These are phyloP conservation scores for Echinochloa phyllopogon DNA, from an alignment of 176 grass and related monocot genomes.

Conservation along the genomic window DNA sequence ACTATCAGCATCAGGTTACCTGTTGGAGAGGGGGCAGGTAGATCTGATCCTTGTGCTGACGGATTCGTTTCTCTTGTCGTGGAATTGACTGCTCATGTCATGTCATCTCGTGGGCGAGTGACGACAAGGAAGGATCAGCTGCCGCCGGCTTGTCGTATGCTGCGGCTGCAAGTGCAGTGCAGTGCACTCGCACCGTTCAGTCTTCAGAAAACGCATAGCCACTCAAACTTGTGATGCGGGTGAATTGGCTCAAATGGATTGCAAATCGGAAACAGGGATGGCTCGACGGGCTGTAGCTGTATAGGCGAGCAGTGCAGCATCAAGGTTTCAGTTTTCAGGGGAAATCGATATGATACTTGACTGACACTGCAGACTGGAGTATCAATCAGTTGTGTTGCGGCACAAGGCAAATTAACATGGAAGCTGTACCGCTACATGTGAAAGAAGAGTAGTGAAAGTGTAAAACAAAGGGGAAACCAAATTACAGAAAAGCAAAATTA, in stretches of 20 bases:
- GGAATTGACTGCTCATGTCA: not conserved
- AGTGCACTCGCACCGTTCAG: not conserved
- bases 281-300: too few relatives aligned
- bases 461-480: not conserved
- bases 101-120: not conserved
- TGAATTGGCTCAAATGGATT: too few relatives aligned
- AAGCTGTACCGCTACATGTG: not conserved
- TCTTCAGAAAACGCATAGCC: not conserved
- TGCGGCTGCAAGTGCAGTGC: not conserved
- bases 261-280: too few relatives aligned
- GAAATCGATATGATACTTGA: not conserved
- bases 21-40: not conserved
- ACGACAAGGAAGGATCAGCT: not conserved
- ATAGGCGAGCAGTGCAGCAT: too few relatives aligned
- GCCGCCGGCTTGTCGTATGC: not conserved
- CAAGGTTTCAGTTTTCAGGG: too few relatives aligned
- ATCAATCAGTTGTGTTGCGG: not conserved
- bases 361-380: not conserved
- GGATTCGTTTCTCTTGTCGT: not conserved
- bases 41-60: not conserved
- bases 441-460: not conserved
- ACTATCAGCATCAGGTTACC: not conserved
- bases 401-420: not conserved
- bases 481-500: not conserved
- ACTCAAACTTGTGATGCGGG: not conserved